Evolutionary conservation across 805 yeast genomes (phyloP).

Genomic region (Metschnikowia koreensis): DNA sequence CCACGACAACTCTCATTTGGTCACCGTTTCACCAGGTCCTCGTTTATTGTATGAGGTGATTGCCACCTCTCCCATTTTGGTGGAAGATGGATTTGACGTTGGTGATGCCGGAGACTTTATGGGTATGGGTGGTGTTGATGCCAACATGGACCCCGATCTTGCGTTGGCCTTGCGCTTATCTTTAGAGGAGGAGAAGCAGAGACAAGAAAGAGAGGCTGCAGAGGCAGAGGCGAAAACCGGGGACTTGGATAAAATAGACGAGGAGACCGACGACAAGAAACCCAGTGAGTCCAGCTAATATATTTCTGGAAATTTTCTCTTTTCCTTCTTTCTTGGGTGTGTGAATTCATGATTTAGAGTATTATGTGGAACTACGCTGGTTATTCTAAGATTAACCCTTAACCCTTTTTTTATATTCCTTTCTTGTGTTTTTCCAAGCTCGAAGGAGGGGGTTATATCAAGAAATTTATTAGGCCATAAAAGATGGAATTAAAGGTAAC

Average conservation of each 20-base stretch:
- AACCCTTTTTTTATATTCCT: no score
- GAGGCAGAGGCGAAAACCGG: conserved; percentile 23
- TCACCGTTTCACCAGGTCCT: conserved; percentile 87
- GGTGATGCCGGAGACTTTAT: conserved; percentile 39
- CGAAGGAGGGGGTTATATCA: no score
- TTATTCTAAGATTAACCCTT: no score
- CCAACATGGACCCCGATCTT: conserved; percentile 93
- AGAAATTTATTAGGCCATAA: no score
- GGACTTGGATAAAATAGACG: conserved; percentile 34
- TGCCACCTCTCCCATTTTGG: conserved; percentile 70
- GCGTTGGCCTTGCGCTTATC: conserved; percentile 94
- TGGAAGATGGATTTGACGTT: conserved; percentile 57
- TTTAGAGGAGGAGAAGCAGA: conserved; percentile 87
- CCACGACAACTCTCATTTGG: conserved; percentile 75
- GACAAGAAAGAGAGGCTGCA: conserved; percentile 74
- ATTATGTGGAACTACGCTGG: no score
- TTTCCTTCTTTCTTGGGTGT: no score
- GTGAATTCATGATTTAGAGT: no score
- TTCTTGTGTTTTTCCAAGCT: no score
- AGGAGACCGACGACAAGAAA: conserved; percentile 20
- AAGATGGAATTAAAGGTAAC: no score
- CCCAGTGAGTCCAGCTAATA: no score
- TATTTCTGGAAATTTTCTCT: no score
- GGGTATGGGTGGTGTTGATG: conserved; percentile 56
- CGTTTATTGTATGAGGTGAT: conserved; percentile 78